Base-by-base conservation (phyloP, 495 filamentous ascomycete species). In the Diplogelasinospora grovesii region DNA sequence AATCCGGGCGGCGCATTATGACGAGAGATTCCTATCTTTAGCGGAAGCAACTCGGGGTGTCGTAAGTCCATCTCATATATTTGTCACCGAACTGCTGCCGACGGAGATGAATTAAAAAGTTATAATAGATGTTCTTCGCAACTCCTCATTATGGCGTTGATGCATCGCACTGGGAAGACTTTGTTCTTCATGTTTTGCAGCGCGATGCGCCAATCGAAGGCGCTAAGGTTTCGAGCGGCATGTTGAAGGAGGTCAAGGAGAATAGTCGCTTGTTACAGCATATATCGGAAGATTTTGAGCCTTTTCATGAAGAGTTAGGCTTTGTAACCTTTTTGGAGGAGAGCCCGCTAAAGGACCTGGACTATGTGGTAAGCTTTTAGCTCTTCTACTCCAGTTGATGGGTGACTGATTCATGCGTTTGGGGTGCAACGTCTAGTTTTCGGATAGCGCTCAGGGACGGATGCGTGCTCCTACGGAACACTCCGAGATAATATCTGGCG, bases 41-140 rank as follows among this genome's bases (percentile, higher is more conserved):
- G 39, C 39, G 45, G n/a, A 48, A 5, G 33, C 45, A 20, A 43
- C 14, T 9, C 39, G 35, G 10, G 45, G 45, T 9, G 39, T 20
- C 10, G 45, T 43, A 31, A 11, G 38, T 37, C 2, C 11, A 30
- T 25, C n/a, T n/a, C n/a, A n/a, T n/a, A n/a, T n/a, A n/a, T n/a
- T n/a, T n/a, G n/a, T n/a, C n/a, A n/a, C n/a, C n/a, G n/a, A 18
- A 13, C 9, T 24, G 11, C 23, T 25, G 11, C 28, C 28, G 16
- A 10, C 28, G 20, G 9, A 34, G 19, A 8, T 24, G 26, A 7
- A 14, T 30, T 31, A 14, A 39, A 3, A 15, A 15, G 11, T 15
- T 31, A 31, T 11, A 6, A 22, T 14, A 48, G 45, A 48, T 48
- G 45, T 48, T 48, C 29, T 48, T 48, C 21, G 39, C 45, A 3